Evolutionary conservation across 805 yeast genomes (phyloP), one percentile per base, ranked within the genome.

Genomic region (Blastobotrys terrestris): DNA sequence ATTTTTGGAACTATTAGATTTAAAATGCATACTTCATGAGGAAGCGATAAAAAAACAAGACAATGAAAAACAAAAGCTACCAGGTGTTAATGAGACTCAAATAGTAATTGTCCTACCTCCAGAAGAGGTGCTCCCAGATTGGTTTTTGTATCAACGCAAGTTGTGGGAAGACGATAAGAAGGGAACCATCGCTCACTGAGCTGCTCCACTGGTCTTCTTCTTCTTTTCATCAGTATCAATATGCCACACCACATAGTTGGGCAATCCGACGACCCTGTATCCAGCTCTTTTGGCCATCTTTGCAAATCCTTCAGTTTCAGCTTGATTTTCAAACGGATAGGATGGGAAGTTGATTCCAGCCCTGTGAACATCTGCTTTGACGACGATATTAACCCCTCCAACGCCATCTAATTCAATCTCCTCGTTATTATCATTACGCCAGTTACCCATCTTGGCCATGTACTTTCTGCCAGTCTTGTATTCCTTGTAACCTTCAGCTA

Each of bases 261-360:
- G 96, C 58, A 89, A 75, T 0, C 97, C 97, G 40, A 90, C 94
- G 13, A 89, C 95, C 55, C 73, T 73, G 68, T 78, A 87, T 3
- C 95, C 95, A 85, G 87, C 84, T 57, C 74, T 72, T 60, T 76
- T 83, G 18, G 90, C 83, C 84, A 89, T 76, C 62, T 60, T 84
- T 86, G 61, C 95, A 70, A 88, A 88, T 20, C 96, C 96, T 69
- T 88, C 96, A 2, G 96, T 88, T 71, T 88, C 96, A 54, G 87
- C 88, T 67, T 87, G 77, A 68, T 88, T 90, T 63, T 88, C 87
- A 73, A 89, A 88, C 58, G 96, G 91, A 79, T 88, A 88, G 50
- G 87, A 83, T 18, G 96, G 96, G 78, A 88, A 88, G 92, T 87
- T 88, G 51, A 95, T 95, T 48, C 96, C 96, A 64, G 88, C 94